These are phyloP conservation scores for Nemania sp. DNA, from an alignment of 2,329 filamentous ascomycete genomes.

Conservation along the genomic window DNA sequence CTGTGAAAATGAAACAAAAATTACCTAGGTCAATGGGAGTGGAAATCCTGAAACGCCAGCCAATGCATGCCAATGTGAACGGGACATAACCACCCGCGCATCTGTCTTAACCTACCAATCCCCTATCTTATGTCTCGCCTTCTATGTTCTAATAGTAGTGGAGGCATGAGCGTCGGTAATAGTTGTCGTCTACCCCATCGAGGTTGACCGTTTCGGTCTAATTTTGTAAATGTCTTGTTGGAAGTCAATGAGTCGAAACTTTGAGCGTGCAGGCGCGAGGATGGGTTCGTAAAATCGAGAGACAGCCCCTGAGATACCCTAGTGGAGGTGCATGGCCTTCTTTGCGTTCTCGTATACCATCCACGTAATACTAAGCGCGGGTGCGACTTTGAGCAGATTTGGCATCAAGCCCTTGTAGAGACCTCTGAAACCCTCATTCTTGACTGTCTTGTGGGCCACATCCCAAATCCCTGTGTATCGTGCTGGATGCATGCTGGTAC, in stretches of 20 bases:
- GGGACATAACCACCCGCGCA: conserved; percentile 16
- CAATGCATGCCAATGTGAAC: conserved; percentile 29
- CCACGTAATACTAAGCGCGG: conserved; percentile 93
- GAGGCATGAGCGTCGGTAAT: conserved; percentile 15
- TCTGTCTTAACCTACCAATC: conserved; percentile 8
- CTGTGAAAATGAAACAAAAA: conserved; percentile 22
- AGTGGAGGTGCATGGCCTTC: conserved; percentile 63
- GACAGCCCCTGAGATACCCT: conserved; percentile 8
- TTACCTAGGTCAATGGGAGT: conserved; percentile 14
- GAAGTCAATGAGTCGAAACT: not conserved
- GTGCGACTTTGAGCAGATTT: conserved; percentile 94
- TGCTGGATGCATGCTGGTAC: conserved; percentile 85
- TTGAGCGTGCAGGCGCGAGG: not conserved
- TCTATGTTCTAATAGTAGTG: conserved; percentile 26
- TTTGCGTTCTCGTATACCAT: conserved; percentile 93
- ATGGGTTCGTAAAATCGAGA: not conserved
- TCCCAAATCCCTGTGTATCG: conserved; percentile 93
- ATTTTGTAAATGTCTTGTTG: conserved; percentile 9
- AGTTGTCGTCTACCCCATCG: not conserved
- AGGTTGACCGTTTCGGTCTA: conserved; percentile 6
- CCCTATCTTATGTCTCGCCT: conserved; percentile 1
- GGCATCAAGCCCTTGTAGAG: conserved; percentile 95
- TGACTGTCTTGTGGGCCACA: conserved; percentile 80
- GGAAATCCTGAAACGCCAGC: conserved; percentile 30
- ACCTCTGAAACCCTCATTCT: conserved; percentile 80